Conservation (phyloP, 495 filamentous ascomycete species). For the Aspergillus heteromorphus region DNA sequence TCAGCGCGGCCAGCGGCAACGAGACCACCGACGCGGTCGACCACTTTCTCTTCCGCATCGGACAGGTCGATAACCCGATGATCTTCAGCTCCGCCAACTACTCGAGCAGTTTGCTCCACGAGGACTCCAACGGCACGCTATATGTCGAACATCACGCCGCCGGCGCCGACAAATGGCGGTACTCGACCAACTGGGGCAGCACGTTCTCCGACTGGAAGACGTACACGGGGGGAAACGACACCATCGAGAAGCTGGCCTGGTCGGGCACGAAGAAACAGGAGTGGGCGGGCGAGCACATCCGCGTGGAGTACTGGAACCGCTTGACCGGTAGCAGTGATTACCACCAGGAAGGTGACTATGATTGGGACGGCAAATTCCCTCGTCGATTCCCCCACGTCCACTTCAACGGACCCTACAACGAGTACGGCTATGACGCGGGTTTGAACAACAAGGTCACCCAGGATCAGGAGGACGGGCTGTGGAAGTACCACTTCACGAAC, state of each 20-base stretch:
- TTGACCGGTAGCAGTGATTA: constrained; percentile 59
- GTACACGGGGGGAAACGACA: constrained; percentile 48
- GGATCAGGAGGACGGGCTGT: constrained; percentile 42
- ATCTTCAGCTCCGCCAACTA: constrained; percentile 58
- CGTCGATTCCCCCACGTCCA: constrained; percentile 60
- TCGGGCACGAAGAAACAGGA: constrained; percentile 52
- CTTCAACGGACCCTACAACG: constrained; percentile 60
- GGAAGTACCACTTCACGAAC: constrained; percentile 57
- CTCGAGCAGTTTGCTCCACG: constrained; percentile 43
- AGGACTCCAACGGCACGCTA: constrained; percentile 31
- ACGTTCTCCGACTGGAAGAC: constrained; percentile 53
- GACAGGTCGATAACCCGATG: constrained; percentile 54
- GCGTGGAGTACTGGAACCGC: constrained; percentile 62
- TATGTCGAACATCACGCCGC: constrained; percentile 55
- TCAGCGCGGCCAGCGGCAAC: constrained; percentile 29
- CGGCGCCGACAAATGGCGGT: constrained; percentile 59
- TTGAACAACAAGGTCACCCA: constrained; percentile 50
- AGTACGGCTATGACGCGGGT: constrained; percentile 63
- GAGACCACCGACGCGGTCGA: constrained; percentile 45
- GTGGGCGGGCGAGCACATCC: constrained; percentile 62
- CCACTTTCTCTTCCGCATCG: constrained; percentile 53
- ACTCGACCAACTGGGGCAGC: constrained; percentile 56
- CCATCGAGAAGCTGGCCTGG: constrained; percentile 46
- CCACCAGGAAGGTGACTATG: constrained; percentile 55
- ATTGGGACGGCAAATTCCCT: constrained; percentile 25